Base-by-base conservation (phyloP, 2,329 filamentous ascomycete species). In the Aspergillus aculeatinus region DNA sequence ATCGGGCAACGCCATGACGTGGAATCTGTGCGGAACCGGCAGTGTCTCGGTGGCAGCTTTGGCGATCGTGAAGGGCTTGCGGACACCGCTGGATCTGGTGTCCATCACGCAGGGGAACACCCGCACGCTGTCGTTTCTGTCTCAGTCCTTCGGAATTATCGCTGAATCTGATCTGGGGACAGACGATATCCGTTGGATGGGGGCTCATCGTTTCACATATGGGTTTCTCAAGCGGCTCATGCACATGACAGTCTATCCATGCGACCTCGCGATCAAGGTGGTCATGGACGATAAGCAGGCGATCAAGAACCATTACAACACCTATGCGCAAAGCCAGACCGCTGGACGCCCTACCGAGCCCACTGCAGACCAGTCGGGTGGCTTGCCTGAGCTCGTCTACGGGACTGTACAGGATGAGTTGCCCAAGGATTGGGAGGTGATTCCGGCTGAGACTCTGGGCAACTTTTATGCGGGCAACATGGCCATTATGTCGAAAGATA, bases 381-480 rank as follows among this genome's bases (percentile, higher is more conserved):
- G 87, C 0, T 80, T 98, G 10, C 94, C 93, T 2, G 74, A 83
- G 5, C 79, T 98, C 42, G 83, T 85, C 68, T 96, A 91, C 69
- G 95, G 95, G 53, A 94, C 91, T 0, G 80, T 95, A 60, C 85
- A 86, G 55, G 91, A 96, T 67, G 82, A 88, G 16, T 74, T 98
- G 0, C 93, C 92, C 0, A 79, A 84, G 2, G 89, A 85, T 50
- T 99, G 95, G 92, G 83, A 89, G 62, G 78, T 89, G 21, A 78
- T 89, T 3, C 85, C 89, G 0, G 85, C 89, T 63, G 87, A 95
- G 63, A 91, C 89, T 31, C 80, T 99, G 58, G 92, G 92, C 51
- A 97, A 91, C 70, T 96, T 99, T 74, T 98, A 96, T 77, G 90
- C 89, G 33, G 95, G 95, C 63, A 99, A 97, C 74, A 96, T 98